phyloP scores from a whole-genome alignment of 2,329 filamentous ascomycete species.

The Colletotrichum musicola region DNA sequence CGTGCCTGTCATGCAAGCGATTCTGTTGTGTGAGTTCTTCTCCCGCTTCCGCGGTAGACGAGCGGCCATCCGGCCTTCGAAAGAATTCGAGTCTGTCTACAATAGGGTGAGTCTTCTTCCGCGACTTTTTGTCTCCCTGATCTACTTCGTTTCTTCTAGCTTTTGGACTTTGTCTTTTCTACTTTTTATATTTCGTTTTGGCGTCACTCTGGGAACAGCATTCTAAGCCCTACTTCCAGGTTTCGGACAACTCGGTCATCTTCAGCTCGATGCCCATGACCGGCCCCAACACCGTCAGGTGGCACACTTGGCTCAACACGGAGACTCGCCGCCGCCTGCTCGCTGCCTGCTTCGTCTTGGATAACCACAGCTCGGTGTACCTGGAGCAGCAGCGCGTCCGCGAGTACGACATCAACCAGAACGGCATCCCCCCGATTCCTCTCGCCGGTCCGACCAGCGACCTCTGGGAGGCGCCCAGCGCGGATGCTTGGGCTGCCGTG shows the following conservation, averaged over 20 bases:
- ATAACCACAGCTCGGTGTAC: slow-evolving; percentile 68
- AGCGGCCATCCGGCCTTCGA: slow-evolving; percentile 60
- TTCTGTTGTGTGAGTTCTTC: slow-evolving; percentile 68
- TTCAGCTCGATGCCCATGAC: slow-evolving; percentile 42
- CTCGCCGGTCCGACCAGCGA: slow-evolving; percentile 57
- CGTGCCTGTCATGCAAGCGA: slow-evolving; percentile 64
- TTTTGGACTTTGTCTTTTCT: slow-evolving; percentile 44
- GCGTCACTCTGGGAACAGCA: slow-evolving; percentile 30
- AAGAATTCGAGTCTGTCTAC: slow-evolving; percentile 63
- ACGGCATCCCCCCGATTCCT: slow-evolving; percentile 57
- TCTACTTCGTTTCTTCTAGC: slow-evolving; percentile 47
- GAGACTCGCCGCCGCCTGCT: slow-evolving; percentile 67
- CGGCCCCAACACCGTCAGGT: slow-evolving; percentile 52
- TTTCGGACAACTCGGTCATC: slow-evolving; percentile 50
- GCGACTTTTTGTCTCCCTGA: slow-evolving; percentile 44
- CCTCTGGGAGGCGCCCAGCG: slow-evolving; percentile 63
- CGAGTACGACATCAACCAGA: slow-evolving; percentile 52
- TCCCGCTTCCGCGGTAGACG: slow-evolving; percentile 66
- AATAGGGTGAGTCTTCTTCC: slow-evolving; percentile 61
- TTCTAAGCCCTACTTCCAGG: slow-evolving; percentile 53
- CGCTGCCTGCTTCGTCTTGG: slow-evolving; percentile 68
- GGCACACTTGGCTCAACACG: slow-evolving; percentile 65
- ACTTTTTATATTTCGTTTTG: slow-evolving; percentile 41
- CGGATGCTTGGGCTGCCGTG: slow-evolving; percentile 60
- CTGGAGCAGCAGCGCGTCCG: slow-evolving; percentile 59